phyloP scores from a whole-genome alignment of 768 basidiomycete species.

The Auricularia sp. region DNA sequence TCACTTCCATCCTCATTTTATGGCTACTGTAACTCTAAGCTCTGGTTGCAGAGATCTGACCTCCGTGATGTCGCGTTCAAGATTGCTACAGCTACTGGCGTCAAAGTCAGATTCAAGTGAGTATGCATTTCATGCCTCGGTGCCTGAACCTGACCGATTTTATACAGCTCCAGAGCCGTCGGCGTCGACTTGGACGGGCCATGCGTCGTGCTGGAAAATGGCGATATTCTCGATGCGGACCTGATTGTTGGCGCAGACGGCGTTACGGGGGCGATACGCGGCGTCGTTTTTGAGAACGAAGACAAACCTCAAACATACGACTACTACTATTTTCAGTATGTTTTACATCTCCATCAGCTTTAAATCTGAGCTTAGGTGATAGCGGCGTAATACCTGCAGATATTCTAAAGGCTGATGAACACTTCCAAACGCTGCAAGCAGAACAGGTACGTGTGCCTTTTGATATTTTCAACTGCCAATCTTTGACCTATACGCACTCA shows the following conservation, averaged over 20 bases:
- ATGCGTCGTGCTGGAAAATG: conserved; percentile 26
- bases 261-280: conserved; percentile 31
- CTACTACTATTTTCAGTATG: background rate
- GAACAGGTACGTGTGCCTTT: too few species aligned
- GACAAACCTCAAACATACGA: conserved; percentile 19
- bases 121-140: background rate
- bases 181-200: conserved; percentile 15
- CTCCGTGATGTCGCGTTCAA: background rate
- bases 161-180: conserved; percentile 18
- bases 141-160: background rate
- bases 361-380: too few species aligned
- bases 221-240: conserved; percentile 36
- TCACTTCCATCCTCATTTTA: background rate
- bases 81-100: background rate
- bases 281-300: conserved; percentile 27
- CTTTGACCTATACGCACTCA: too few species aligned
- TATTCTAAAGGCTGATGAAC: too few species aligned
- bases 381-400: too few species aligned
- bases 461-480: too few species aligned
- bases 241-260: conserved; percentile 56
- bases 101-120: background rate
- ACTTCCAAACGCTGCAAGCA: too few species aligned
- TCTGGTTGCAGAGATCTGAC: background rate
- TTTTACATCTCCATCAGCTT: too few species aligned
- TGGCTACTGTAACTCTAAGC: background rate